A percentile compares a stretch with the other conserved stretches of the same genome.
phyloP scores from a whole-genome alignment of 768 basidiomycete genomes.

The Tylopilus cervinicoccineus region DNA sequence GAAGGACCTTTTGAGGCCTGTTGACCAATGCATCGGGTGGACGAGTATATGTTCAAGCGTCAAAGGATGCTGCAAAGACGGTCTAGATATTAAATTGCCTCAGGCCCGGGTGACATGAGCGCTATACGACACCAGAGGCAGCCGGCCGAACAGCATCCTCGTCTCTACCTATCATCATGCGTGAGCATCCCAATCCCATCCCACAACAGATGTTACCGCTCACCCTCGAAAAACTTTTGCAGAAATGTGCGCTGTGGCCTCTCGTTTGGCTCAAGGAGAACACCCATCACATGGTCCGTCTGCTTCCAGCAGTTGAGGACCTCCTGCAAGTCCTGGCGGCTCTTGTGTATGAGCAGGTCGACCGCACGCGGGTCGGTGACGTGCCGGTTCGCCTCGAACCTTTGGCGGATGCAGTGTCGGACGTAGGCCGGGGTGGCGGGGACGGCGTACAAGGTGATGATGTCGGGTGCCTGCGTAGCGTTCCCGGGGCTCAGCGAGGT shows the following conservation, averaged over 20 bases:
- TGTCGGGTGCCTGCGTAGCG: constrained; percentile 82
- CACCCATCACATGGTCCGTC: constrained; percentile 72
- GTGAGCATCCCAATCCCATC: neutral
- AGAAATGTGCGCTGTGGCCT: constrained; percentile 59
- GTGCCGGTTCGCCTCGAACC: constrained; percentile 82
- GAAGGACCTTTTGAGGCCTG: neutral
- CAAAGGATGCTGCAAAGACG: neutral
- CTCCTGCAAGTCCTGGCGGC: constrained; percentile 88
- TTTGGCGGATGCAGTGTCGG: constrained; percentile 76
- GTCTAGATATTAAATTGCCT: constrained; percentile 7
- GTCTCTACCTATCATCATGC: constrained; percentile 54
- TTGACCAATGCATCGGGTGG: neutral
- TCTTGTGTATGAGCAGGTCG: constrained; percentile 83
- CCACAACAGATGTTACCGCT: constrained; percentile 15
- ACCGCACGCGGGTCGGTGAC: constrained; percentile 79
- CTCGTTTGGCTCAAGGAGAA: constrained; percentile 50
- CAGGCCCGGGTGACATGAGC: constrained; percentile 1
- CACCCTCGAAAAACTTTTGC: constrained; percentile 84
- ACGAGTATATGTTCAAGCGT: neutral
- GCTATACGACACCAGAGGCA: constrained; percentile 42
- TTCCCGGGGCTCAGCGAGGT: neutral
- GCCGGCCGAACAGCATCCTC: constrained; percentile 70
- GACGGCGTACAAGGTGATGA: constrained; percentile 77
- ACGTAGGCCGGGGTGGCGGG: constrained; percentile 74
- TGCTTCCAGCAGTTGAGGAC: constrained; percentile 94